These are phyloP conservation scores for Rhizophagus clarus DNA, from an alignment of 192 early-diverging fungal genomes.

Conservation along the genomic window DNA sequence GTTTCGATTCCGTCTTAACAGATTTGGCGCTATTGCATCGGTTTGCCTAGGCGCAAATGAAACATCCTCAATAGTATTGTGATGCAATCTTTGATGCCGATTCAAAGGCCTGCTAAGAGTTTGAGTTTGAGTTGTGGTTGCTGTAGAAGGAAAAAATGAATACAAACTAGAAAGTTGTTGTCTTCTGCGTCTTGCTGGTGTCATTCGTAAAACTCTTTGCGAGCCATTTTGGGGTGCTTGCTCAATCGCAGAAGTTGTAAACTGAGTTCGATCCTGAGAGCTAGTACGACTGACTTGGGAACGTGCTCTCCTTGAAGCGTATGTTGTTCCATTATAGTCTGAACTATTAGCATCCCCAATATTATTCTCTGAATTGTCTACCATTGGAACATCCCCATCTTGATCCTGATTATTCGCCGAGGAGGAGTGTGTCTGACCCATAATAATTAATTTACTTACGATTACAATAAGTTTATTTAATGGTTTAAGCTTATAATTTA, in stretches of 20 bases:
- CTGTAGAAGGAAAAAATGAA: slow-evolving; percentile 17
- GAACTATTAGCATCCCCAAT: background rate
- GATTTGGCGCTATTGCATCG: slow-evolving; percentile 7
- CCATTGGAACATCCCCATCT: slow-evolving; percentile 23
- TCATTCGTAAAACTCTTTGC: slow-evolving; percentile 11
- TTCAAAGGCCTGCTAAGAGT: background rate
- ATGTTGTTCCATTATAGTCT: background rate
- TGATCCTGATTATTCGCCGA: slow-evolving; percentile 21
- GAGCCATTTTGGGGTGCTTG: slow-evolving; percentile 8
- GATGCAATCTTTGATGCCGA: slow-evolving; percentile 19
- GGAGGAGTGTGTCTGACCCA: slow-evolving; percentile 5
- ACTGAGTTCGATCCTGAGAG: background rate
- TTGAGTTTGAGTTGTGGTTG: slow-evolving; percentile 7
- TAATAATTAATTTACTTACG: background rate
- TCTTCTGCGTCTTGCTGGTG: slow-evolving; percentile 14
- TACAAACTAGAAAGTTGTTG: slow-evolving; percentile 7
- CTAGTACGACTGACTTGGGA: background rate
- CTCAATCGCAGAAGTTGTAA: background rate
- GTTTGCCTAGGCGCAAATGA: slow-evolving; percentile 20
- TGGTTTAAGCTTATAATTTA: no score
- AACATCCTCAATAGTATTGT: slow-evolving; percentile 11
- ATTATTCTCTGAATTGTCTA: slow-evolving; percentile 9
- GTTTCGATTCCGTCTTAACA: slow-evolving; percentile 5
- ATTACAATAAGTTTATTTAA: background rate
- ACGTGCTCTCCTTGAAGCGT: background rate